Base-by-base conservation (phyloP, 139 green algal species). In the Bryopsis sp. region DNA sequence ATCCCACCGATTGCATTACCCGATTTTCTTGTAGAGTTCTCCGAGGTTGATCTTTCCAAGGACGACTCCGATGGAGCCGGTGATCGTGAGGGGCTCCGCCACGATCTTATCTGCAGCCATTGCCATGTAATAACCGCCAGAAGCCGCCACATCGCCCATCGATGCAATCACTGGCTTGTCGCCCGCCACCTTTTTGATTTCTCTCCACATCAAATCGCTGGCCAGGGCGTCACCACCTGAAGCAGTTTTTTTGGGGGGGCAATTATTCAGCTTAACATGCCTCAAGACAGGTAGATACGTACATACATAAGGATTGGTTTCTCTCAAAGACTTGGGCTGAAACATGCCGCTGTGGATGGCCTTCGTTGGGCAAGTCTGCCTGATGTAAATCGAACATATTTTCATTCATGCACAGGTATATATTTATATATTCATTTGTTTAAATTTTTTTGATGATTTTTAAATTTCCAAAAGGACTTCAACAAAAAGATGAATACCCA, bases 141-240 rank as follows among this genome's bases (percentile, higher is more conserved):
- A 90, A 7, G 93, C 93, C 8, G 93, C 93, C 35, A 98, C 90
- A 64, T 98, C 93, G 1, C 70, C 80, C 93, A 98, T 98, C 64
- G 68, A 88, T 8, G 92, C 93, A 26, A 98, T 79, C 3, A 98
- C 87, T 0, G 92, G 93, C 81, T 98, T 98, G 74, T 86, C 78
- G 46, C 78, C 71, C 3, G 76, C 58, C 64, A 65, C 39, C 66
- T 79, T 58, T 60, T 72, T 54, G 47, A 95, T 84, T 80, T 97
- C 92, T 2, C 87, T 71, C 92, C 93, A 98, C 85, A 98, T 97
- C 22, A 98, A 77, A 73, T 98, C 93, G 2, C 78, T 88, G 28
- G 93, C 89, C 33, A 98, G 72, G 1, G 93, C 93, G 67, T 97
- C 92, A 4, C 93, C 92, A 3, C 92, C n/a, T n/a, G n/a, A n/a